Evolutionary conservation across 1,139 yeast genomes (phyloP), one percentile per base, ranked within the genome.

Genomic region (Pichia sp.): DNA sequence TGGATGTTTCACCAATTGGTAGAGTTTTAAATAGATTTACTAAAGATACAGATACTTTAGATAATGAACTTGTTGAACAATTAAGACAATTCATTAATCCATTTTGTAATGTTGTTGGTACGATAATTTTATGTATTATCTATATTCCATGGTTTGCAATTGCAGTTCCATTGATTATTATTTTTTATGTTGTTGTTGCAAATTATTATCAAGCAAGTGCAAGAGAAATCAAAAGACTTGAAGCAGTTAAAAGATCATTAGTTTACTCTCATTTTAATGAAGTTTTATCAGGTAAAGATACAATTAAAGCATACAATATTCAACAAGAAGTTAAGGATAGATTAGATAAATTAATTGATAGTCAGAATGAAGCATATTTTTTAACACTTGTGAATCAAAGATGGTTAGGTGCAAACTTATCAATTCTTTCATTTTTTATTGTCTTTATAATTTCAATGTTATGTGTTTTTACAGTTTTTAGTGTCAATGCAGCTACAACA

Each of bases 261-360:
- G 89, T 87, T 46, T 86, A 82, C 67, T 76, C 84, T 52, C 84
- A 84, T 55, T 82, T 86, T 59, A 81, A 80, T 53, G 96, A 87
- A 62, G 70, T 83, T 3, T 69, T 87, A 52, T 73, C 74, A 50
- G 96, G 96, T 35, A 68, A 81, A 71, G 68, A 72, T 16, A 82
- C 87, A 0, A 84, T 87, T 51, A 76, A 80, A 55, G 51, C 58
- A 0, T 87, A 78, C 60, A 61, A 66, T 3, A 66, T 68, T 10
- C 71, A 71, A 27, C 61, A 65, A 12, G 63, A 80, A 46, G 86
- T 86, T 57, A 57, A 75, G 35, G 51, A 58, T 3, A 74, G 70
- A 52, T 78, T 79, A 51, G 74, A 75, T 50, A 49, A 48, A 10
- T 67, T 74, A 28, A 65, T 84, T 46, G 74, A 87, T 60, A 67